Percentiles rank a stretch among this genome's conserved stretches.
Evolutionary conservation across 2,329 filamentous ascomycete species (phyloP).

Genomic region (Botrytis medusae): DNA sequence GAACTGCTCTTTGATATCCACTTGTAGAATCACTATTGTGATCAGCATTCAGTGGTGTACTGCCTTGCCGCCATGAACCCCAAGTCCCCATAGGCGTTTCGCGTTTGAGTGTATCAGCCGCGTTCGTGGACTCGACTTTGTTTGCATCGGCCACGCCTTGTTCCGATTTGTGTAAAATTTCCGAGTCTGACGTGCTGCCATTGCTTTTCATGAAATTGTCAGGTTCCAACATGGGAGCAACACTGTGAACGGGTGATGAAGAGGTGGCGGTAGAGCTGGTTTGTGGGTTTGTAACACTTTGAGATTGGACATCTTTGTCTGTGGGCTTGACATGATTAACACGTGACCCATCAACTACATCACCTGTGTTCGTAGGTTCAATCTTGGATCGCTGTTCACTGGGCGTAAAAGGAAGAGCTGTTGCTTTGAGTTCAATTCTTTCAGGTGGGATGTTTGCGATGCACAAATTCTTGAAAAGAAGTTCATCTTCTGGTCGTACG

Average conservation of each 20-base stretch:
- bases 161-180: slow-evolving; percentile 24
- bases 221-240: slow-evolving; percentile 27
- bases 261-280: slow-evolving; percentile 28
- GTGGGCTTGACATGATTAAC: slow-evolving; percentile 24
- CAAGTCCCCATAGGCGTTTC: slow-evolving; percentile 60
- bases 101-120: slow-evolving; percentile 34
- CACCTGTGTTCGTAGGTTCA: slow-evolving; percentile 20
- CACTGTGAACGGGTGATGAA: slow-evolving; percentile 21
- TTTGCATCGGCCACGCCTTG: slow-evolving; percentile 17
- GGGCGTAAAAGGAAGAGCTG: slow-evolving; percentile 37
- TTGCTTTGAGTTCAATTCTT: slow-evolving; percentile 56
- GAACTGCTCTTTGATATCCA: slow-evolving; percentile 67
- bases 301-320: slow-evolving; percentile 19
- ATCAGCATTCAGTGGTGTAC: slow-evolving; percentile 31
- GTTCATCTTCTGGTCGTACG: slow-evolving; percentile 86
- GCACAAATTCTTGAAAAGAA: slow-evolving; percentile 72
- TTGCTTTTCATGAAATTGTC: slow-evolving; percentile 24
- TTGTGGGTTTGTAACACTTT: slow-evolving; percentile 25
- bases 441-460: slow-evolving; percentile 58
- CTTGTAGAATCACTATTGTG: slow-evolving; percentile 42
- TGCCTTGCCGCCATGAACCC: slow-evolving; percentile 67
- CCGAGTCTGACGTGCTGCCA: slow-evolving; percentile 28
- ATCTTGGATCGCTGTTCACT: slow-evolving; percentile 34
- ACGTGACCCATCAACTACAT: slow-evolving; percentile 21
- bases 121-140: slow-evolving; percentile 23